Percentiles rank a stretch among this genome's conserved stretches.
Evolutionary conservation across 2,329 filamentous ascomycete genomes (phyloP).

Genomic region (Aciculosporium take): DNA sequence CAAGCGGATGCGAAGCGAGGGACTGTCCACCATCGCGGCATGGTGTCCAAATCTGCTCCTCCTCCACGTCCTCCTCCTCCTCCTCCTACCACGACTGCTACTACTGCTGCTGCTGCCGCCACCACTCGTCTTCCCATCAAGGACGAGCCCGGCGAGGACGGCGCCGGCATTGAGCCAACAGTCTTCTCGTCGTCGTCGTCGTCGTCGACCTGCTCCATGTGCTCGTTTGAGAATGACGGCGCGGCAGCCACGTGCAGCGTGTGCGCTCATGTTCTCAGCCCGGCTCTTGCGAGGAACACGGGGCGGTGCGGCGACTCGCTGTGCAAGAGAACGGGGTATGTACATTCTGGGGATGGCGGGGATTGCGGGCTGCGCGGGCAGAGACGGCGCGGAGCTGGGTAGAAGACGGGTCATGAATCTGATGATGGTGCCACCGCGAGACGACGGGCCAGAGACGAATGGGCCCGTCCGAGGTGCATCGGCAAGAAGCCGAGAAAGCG

Average conservation of each 20-base stretch:
- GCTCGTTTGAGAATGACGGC: constrained; percentile 49
- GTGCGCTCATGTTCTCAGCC: constrained; percentile 56
- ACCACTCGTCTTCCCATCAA: not conserved
- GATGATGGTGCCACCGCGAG: too few species aligned
- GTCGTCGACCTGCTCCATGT: constrained; percentile 38
- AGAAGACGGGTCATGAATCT: too few species aligned
- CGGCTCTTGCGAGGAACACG: constrained; percentile 34
- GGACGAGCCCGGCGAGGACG: not conserved
- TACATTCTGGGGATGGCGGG: constrained; percentile 56
- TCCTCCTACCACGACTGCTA: too few species aligned
- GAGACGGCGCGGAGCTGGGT: constrained; percentile 16
- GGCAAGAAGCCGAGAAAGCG: too few species aligned
- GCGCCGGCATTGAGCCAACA: too few species aligned
- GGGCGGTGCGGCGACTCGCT: constrained; percentile 48
- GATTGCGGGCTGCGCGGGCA: constrained; percentile 56
- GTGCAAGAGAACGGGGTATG: constrained; percentile 44
- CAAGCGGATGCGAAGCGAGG: constrained; percentile 10
- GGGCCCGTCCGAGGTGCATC: too few species aligned
- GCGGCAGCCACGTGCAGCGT: constrained; percentile 45
- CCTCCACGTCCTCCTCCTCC: too few species aligned
- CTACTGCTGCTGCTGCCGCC: too few species aligned
- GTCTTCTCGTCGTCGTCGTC: too few species aligned
- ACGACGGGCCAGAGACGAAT: too few species aligned
- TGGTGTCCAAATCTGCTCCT: not conserved
- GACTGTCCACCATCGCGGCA: not conserved